Base-by-base conservation (phyloP, 495 filamentous ascomycete genomes). In the Bathelium albidoporum region DNA sequence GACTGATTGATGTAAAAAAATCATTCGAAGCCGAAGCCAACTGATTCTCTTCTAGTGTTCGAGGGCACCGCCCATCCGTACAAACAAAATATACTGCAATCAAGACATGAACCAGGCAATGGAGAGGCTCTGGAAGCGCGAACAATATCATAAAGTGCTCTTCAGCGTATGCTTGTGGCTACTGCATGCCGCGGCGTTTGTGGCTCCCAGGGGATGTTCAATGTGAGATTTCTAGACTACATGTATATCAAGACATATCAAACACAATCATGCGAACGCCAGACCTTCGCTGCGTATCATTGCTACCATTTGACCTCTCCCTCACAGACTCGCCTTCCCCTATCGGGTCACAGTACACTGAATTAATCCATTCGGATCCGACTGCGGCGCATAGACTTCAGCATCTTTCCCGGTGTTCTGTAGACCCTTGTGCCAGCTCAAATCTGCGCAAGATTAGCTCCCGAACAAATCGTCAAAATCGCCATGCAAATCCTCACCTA, bases 381-480 rank as follows among this genome's bases (percentile, higher is more conserved):
- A 88, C 77, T 97, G 94, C 20, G 94, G 94, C 32, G 89, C 93
- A 73, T 90, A 97, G 49, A 98, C 94, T 73, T 96, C 91, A 63
- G 94, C 94, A 65, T 97, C 87, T 78, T 91, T 90, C 78, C 94
- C 94, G 11, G 90, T 97, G 78, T 98, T 98, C 82, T 97, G 90
- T 71, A 90, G 70, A 28, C 91, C 92, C 78, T 97, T 96, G 82
- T 96, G 90, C 94, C 94, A 98, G 79, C 86, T 90, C 69, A 98
- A 76, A 72, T 96, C 91, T 94, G 73, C 29, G 52, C 12, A 65
- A 34, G 59, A 34, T 16, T 55, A n/a, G 52, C 71, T 73, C 76
- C 67, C 49, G 64, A 53, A 44, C 44, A 10, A 36, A 10, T 24
- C 4, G 2, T 59, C 26, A 61, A 59, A 59, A 63, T 64, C 34